A percentile compares a stretch with the other conserved stretches of the same genome.
These are phyloP conservation scores for Circinella minor DNA, from an alignment of 371 early-diverging fungal genomes.

Conservation along the genomic window DNA sequence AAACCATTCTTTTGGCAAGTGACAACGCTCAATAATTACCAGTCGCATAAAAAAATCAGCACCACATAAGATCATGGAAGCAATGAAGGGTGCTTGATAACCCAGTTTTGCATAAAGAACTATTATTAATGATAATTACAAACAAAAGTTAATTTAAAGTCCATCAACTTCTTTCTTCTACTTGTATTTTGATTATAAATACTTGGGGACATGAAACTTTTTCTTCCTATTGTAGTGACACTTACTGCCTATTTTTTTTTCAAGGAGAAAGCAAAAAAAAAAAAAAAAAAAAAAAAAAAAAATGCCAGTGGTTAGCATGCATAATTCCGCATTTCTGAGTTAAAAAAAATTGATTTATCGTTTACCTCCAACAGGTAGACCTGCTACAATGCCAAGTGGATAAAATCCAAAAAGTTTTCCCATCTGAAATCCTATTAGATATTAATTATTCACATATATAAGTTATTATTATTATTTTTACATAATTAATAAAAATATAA, in stretches of 20 bases:
- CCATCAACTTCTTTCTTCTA: too few species aligned
- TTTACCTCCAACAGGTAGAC: conserved; percentile 66
- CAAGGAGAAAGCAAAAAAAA: not conserved
- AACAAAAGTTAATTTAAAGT: not conserved
- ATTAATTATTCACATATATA: not conserved
- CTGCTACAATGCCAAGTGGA: conserved; percentile 65
- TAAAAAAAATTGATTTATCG: conserved; percentile 23
- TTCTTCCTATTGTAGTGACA: not conserved
- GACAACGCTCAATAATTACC: conserved; percentile 56
- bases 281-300: conserved; percentile 4
- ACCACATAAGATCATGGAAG: conserved; percentile 65
- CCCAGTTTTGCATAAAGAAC: conserved; percentile 68
- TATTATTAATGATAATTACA: conserved; percentile 2
- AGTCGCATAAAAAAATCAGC: conserved; percentile 62
- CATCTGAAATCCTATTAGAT: conserved; percentile 52
- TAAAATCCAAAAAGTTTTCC: conserved; percentile 67
- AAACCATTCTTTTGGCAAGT: conserved; percentile 50
- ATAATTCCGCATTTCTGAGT: conserved; percentile 2
- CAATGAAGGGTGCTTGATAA: conserved; percentile 71
- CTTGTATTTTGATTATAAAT: too few species aligned
- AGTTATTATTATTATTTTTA: not conserved
- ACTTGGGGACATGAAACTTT: too few species aligned
- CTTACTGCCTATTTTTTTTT: conserved; percentile 4
- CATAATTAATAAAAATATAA: not conserved
- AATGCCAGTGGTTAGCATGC: conserved; percentile 5